Evolutionary conservation across 2,329 filamentous ascomycete genomes (phyloP).

Genomic region (Neofusicoccum sp.): DNA sequence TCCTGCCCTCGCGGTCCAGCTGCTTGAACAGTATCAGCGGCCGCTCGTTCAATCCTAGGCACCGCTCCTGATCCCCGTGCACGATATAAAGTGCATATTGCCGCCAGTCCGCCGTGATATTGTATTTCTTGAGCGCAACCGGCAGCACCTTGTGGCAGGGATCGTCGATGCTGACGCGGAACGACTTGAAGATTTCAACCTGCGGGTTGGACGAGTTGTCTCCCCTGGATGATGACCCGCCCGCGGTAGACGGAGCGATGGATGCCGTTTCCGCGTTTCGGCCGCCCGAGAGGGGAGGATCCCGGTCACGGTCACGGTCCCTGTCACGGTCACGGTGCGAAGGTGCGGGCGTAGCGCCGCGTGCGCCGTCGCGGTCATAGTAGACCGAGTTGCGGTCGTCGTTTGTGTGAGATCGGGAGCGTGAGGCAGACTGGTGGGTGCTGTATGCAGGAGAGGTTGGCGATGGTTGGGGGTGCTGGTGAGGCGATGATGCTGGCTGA

Average conservation of each 20-base stretch:
- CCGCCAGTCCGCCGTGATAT: conserved; percentile 96
- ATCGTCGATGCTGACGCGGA: conserved; percentile 96
- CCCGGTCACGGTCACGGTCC: not conserved
- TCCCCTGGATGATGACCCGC: conserved; percentile 4
- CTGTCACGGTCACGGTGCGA: conserved; percentile 10
- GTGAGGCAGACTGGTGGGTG: conserved; percentile 9
- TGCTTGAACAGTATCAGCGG: conserved; percentile 96
- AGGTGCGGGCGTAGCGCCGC: conserved; percentile 8
- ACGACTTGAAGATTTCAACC: conserved; percentile 98
- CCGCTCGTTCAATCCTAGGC: conserved; percentile 86
- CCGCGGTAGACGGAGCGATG: conserved; percentile 10
- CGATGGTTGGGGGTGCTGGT: conserved; percentile 31
- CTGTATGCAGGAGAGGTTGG: conserved; percentile 22
- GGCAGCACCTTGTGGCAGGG: conserved; percentile 96
- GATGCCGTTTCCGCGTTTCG: conserved; percentile 28
- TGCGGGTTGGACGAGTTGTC: conserved; percentile 43
- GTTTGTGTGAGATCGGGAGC: conserved; percentile 26
- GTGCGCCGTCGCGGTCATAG: conserved; percentile 1
- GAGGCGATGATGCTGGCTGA: conserved; percentile 40
- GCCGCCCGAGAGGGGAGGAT: conserved; percentile 37
- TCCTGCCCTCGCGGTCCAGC: conserved; percentile 92
- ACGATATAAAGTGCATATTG: conserved; percentile 98
- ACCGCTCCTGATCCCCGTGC: conserved; percentile 96
- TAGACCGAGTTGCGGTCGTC: conserved; percentile 21
- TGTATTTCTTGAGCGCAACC: conserved; percentile 94